phyloP scores from a whole-genome alignment of 2,329 filamentous ascomycete species.

The Apiospora pterosperma region DNA sequence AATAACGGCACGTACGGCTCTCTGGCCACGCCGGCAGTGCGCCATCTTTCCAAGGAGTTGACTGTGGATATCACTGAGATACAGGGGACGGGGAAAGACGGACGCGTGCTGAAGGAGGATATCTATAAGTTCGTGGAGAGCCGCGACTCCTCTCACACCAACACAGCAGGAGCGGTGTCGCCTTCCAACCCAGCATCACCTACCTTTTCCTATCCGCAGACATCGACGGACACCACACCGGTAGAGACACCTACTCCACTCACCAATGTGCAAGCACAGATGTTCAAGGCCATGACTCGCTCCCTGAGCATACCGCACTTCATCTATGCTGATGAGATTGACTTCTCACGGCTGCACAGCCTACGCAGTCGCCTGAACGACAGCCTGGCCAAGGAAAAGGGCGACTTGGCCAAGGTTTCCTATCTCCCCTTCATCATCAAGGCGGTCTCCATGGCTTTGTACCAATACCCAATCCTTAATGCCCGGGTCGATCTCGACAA shows the following conservation, averaged over 20 bases:
- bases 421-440: conserved; percentile 96
- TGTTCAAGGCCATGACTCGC: conserved; percentile 97
- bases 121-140: conserved; percentile 67
- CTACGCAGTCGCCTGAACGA: conserved; percentile 74
- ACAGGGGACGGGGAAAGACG: conserved; percentile 82
- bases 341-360: conserved; percentile 70
- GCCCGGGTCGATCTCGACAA: conserved; percentile 67
- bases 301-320: conserved; percentile 93
- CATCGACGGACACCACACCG: conserved; percentile 42
- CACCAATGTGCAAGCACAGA: conserved; percentile 78
- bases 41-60: conserved; percentile 79
- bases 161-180: conserved; percentile 9
- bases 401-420: conserved; percentile 65
- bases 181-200: conserved; percentile 15
- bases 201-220: conserved; percentile 23
- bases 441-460: conserved; percentile 81
- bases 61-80: conserved; percentile 76
- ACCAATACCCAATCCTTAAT: conserved; percentile 83
- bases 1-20: conserved; percentile 63
- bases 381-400: conserved; percentile 46
- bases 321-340: conserved; percentile 86
- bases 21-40: conserved; percentile 87
- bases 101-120: conserved; percentile 89
- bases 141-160: conserved; percentile 26
- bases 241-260: conserved; percentile 67